These are phyloP conservation scores for Galerina sulciceps DNA, from an alignment of 768 basidiomycete species.

Conservation along the genomic window DNA sequence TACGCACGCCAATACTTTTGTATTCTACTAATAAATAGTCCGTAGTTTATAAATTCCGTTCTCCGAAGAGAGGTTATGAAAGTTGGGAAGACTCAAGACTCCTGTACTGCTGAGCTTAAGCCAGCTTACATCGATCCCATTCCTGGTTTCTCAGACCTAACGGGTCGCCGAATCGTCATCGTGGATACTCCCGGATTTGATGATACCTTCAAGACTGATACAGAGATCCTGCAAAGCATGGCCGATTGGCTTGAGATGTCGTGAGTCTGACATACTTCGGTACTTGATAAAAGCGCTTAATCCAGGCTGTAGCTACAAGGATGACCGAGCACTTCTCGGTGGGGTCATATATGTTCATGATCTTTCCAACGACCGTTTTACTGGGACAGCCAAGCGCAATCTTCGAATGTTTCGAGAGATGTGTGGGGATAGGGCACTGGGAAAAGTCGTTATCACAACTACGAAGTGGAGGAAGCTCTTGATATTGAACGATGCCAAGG, in stretches of 20 bases:
- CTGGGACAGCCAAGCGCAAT: background rate
- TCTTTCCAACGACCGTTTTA: constrained; percentile 1
- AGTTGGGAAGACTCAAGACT: constrained; percentile 1
- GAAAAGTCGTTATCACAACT: background rate
- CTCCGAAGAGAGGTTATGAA: background rate
- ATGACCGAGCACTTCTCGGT: background rate
- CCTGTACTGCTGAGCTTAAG: background rate
- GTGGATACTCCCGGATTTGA: constrained; percentile 17
- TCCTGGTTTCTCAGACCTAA: background rate
- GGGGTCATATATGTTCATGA: constrained; percentile 2
- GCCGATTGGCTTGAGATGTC: background rate
- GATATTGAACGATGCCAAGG: too few relatives aligned
- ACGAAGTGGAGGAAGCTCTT: background rate
- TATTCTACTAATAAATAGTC: background rate
- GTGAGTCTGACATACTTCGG: background rate
- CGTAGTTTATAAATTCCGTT: constrained; percentile 11
- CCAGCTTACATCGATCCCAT: background rate
- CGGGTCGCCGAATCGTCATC: background rate
- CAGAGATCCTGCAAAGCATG: background rate
- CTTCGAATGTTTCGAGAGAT: background rate
- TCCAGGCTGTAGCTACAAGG: background rate
- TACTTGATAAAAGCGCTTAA: background rate
- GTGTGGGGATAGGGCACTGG: background rate
- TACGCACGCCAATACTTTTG: background rate
- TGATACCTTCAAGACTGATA: background rate